Conservation (phyloP, 202 grass and related monocot genomes). For the Setaria viridis region DNA sequence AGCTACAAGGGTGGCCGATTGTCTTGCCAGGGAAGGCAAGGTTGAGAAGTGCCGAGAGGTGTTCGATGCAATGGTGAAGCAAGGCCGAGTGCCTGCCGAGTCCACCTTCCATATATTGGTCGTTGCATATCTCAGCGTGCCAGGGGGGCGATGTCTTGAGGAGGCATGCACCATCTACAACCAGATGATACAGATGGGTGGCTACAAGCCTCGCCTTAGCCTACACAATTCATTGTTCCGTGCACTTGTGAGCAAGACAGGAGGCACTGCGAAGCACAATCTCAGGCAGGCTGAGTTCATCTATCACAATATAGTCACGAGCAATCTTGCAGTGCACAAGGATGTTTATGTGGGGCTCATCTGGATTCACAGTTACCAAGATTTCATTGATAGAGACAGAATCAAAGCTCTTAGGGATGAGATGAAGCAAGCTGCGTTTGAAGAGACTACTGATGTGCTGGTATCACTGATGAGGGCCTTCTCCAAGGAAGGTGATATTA, state of each 20-base stretch:
- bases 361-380: conserved; percentile 98
- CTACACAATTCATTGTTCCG: conserved; percentile 92
- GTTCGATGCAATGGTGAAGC: conserved; percentile 77
- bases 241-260: conserved; percentile 71
- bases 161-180: conserved; percentile 92
- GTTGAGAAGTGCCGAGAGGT: conserved; percentile 79
- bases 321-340: conserved; percentile 69
- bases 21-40: conserved; percentile 83
- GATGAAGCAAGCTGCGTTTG: conserved; percentile 66
- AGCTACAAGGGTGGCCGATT: conserved; percentile 79
- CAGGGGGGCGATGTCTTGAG: conserved; percentile 61
- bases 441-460: conserved; percentile 76
- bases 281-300: conserved; percentile 89
- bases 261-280: conserved; percentile 79
- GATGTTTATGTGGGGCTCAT: conserved; percentile 87
- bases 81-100: conserved; percentile 81
- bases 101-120: conserved; percentile 94
- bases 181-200: conserved; percentile 89
- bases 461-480: conserved; percentile 90
- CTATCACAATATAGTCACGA: conserved; percentile 84
- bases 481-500: conserved; percentile 82
- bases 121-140: conserved; percentile 76
- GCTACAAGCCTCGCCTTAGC: conserved; percentile 79
- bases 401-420: conserved; percentile 72
- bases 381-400: conserved; percentile 79